phyloP scores from a whole-genome alignment of 176 grass and related monocot species.

The Aegilops bicornis region DNA sequence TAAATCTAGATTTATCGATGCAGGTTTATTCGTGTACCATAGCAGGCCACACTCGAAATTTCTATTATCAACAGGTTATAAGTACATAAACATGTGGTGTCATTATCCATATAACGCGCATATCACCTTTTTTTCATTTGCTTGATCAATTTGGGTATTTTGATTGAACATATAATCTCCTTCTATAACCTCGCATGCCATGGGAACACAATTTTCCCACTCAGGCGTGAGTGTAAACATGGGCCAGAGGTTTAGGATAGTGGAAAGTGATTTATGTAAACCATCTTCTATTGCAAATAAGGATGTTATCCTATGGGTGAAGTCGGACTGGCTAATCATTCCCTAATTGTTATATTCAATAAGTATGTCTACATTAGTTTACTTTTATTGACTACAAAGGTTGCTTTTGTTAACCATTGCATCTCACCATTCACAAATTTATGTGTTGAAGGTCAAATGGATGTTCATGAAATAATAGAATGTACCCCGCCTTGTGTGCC shows the following conservation, averaged over 20 bases:
- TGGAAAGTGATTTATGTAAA: no score
- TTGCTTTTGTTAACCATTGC: not conserved
- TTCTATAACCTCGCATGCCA: no score
- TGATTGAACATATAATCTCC: no score
- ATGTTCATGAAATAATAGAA: not conserved
- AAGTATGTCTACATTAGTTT: not conserved
- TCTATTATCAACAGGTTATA: not conserved
- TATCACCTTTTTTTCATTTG: no score
- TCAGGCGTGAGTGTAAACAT: no score
- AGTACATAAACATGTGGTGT: not conserved
- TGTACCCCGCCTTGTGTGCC: not conserved
- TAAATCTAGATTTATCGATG: not conserved
- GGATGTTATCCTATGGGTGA: no score
- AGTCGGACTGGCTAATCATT: not conserved
- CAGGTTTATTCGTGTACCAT: not conserved
- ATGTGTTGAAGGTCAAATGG: not conserved
- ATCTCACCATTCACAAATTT: not conserved
- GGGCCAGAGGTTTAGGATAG: no score
- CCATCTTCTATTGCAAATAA: no score
- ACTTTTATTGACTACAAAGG: not conserved
- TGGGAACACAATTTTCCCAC: no score
- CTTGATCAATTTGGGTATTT: no score
- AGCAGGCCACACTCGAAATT: not conserved
- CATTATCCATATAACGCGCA: not conserved
- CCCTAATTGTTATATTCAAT: not conserved